Evolutionary conservation across 352 stramenopile genomes (phyloP), one percentile per base, ranked within the genome.

Genomic region (Pelagophyceae sp.): DNA sequence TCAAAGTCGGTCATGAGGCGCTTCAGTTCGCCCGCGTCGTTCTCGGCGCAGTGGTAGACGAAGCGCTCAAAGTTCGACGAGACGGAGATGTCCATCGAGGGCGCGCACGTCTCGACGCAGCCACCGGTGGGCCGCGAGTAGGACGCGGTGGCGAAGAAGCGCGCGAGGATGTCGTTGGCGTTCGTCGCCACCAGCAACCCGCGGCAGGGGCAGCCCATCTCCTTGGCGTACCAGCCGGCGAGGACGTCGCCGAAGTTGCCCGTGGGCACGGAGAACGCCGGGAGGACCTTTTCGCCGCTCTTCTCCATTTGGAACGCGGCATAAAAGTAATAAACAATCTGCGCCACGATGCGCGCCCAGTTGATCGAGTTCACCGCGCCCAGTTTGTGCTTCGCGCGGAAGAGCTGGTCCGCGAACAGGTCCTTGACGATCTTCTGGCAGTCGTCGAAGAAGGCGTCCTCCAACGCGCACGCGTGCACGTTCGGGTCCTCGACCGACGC

Each of bases 291-390:
- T 85, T 81, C 69, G 75, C 90, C 86, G n/a, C n/a, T n/a, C n/a
- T n/a, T n/a, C 17, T 86, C 91, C 2, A 92, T 85, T 75, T 93
- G 89, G 54, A 99, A 91, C 86, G 98, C 98, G 70, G 93, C 93
- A 87, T 95, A 99, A 79, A 98, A 98, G 86, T 99, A 99, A 86
- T 99, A 99, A 15, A 96, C 96, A 58, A 97, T 98, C 88, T 99
- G 95, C 29, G 95, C 95, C 72, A 99, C 87, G 67, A 99, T 97
- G 78, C 95, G 91, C n/a, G 94, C 96, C 91, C 95, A 99, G 85
- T 99, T 99, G 84, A 99, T 99, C 32, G 92, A 98, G 87, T 99
- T 99, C 50, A 99, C 94, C 20, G 95, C 96, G n/a, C 94, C 95
- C 15, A 99, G 84, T 75, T 11, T 38, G 35, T 92, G 87, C 61